Percentiles rank a stretch among this genome's conserved stretches.
Evolutionary conservation across 495 filamentous ascomycete species (phyloP).

Genomic region (Bryoglossum gracile): DNA sequence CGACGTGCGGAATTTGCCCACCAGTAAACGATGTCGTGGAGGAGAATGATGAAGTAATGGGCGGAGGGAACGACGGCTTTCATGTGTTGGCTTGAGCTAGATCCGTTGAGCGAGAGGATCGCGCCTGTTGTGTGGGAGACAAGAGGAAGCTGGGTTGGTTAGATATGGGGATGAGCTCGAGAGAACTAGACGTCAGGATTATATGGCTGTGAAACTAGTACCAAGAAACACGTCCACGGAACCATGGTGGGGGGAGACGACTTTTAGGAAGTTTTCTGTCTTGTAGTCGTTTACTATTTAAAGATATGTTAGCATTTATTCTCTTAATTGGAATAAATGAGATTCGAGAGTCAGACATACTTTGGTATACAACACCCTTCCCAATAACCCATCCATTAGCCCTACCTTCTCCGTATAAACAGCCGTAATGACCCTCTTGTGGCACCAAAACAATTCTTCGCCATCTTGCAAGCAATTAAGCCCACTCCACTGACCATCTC

Average conservation of each 20-base stretch:
- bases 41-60: not conserved
- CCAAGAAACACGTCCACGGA: not conserved
- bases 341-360: not conserved
- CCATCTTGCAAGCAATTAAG: conserved; percentile 38
- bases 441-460: conserved; percentile 43
- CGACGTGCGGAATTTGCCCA: no score
- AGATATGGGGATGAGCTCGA: not conserved
- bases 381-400: conserved; percentile 36
- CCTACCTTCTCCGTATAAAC: conserved; percentile 44
- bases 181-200: not conserved
- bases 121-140: not conserved
- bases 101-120: not conserved
- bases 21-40: no score
- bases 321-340: not conserved
- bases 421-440: conserved; percentile 44
- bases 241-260: not conserved
- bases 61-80: not conserved
- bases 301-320: not conserved
- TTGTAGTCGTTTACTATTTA: conserved; percentile 27
- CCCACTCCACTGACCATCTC: conserved; percentile 37
- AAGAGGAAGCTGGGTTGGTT: not conserved
- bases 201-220: not conserved
- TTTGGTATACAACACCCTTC: conserved; percentile 17
- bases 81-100: not conserved
- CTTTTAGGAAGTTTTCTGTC: conserved; percentile 1